These are phyloP conservation scores for Pseudoscleropodium purum DNA, from an alignment of 225 moss, liverwort and hornwort species.

Conservation along the genomic window DNA sequence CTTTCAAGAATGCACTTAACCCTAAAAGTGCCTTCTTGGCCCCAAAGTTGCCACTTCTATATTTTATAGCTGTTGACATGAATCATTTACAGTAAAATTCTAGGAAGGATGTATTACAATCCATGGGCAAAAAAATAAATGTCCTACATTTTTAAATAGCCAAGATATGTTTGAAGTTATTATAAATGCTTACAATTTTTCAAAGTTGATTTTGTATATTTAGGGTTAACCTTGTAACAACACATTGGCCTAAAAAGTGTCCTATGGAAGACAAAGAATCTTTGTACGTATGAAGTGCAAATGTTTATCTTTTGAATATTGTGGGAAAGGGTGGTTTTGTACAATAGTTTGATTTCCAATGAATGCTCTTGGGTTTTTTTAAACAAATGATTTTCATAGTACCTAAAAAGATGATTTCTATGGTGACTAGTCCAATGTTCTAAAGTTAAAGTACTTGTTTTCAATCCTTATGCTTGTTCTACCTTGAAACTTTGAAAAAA, in stretches of 20 bases:
- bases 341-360: not conserved
- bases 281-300: too few relatives aligned
- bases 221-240: not conserved
- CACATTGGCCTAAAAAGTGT: not conserved
- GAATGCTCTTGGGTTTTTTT: not conserved
- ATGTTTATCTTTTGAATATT: not conserved
- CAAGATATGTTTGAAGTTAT: not conserved
- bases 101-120: not conserved
- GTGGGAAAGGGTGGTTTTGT: not conserved
- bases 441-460: not conserved
- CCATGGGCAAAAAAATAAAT: not conserved
- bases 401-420: not conserved
- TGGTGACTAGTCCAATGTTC: rapidly evolving
- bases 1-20: not conserved
- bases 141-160: not conserved
- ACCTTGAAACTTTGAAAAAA: not conserved
- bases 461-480: not conserved
- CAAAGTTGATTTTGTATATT: not conserved
- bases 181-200: not conserved
- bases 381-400: not conserved
- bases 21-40: not conserved
- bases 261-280: not conserved
- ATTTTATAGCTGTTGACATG: not conserved
- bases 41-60: not conserved
- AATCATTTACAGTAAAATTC: not conserved